phyloP scores from a whole-genome alignment of 2,329 filamentous ascomycete genomes.

The Aureobasidium sp. region DNA sequence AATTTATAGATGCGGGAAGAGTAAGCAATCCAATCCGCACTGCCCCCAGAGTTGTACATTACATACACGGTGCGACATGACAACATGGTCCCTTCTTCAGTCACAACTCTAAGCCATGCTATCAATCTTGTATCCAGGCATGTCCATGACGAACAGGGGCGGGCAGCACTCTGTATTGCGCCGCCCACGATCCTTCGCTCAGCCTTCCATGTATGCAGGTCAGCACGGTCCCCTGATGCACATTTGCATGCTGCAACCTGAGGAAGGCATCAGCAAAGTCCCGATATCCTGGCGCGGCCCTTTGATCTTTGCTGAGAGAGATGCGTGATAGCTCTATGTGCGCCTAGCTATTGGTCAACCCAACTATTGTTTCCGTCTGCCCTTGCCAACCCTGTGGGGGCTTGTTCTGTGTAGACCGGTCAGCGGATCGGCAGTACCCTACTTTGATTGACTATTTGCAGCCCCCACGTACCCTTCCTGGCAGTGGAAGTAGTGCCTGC shows the following conservation, averaged over 20 bases:
- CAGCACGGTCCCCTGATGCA: neutral
- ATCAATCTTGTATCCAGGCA: neutral
- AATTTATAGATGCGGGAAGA: neutral
- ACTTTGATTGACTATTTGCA: neutral
- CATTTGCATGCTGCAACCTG: conserved; percentile 8
- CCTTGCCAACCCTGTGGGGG: neutral
- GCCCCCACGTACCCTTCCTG: neutral
- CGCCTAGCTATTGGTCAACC: conserved; percentile 4
- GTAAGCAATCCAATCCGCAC: conserved; percentile 1
- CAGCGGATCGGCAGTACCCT: conserved; percentile 7
- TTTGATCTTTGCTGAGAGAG: neutral
- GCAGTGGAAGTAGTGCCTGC: neutral
- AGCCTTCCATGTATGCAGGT: neutral
- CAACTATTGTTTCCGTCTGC: neutral
- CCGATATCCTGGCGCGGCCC: neutral
- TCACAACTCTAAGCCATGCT: neutral
- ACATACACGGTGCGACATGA: conserved; percentile 2
- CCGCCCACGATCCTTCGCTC: conserved; percentile 5
- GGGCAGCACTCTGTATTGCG: neutral
- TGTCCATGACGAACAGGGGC: neutral
- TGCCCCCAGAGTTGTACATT: conserved; percentile 2
- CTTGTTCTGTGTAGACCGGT: neutral
- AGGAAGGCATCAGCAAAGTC: neutral
- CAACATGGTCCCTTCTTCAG: neutral
- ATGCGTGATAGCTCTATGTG: neutral